Base-by-base conservation (phyloP, 2,329 filamentous ascomycete genomes). In the Penicillium nordicum region DNA sequence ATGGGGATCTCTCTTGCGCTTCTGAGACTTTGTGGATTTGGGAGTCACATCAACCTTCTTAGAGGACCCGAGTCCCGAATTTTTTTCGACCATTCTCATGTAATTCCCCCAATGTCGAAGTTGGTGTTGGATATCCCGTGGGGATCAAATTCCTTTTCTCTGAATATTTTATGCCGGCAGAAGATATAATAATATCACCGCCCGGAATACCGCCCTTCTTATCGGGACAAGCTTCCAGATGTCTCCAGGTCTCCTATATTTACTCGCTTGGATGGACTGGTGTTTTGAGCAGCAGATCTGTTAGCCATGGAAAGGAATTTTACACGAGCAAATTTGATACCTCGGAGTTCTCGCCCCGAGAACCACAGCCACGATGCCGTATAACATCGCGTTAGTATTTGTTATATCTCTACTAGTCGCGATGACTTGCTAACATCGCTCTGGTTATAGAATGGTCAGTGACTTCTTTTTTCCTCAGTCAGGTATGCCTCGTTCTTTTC, bases 401-500 rank as follows among this genome's bases (percentile, higher is more conserved):
- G 59, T 44, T 25, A 50, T n/a, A 44, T 46, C 23, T 46, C 23
- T n/a, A 42, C 27, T 36, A 27, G 44, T 45, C 48, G 53, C 55
- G 34, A 57, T 57, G 52, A 46, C 62, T 72, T 53, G 74, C 66
- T 69, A 61, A 69, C 47, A 46, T 51, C 41, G 40, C 34, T 57
- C 21, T 18, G 10, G 27, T 12, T 55, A 12, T 63, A 86, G 84
- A 57, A 99, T 99, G 94, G 90, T 97, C 74, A 92, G 93, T 83
- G 94, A 99, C 81, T 97, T 96, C 83, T 99, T 99, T 86, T 99
- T 95, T 72, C 94, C 94, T 14, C 93, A 97, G 70, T 93, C 94
- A 50, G 92, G 80, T 81, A 72, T 51, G 74, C 53, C 23, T 11
- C 46, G 30, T 18, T 41, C n/a, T 9, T 25, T 14, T 36, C 25